A percentile compares a stretch with the other conserved stretches of the same genome.
Conservation (phyloP, 106 monocot genomes). For the Vanilla planifolia region DNA sequence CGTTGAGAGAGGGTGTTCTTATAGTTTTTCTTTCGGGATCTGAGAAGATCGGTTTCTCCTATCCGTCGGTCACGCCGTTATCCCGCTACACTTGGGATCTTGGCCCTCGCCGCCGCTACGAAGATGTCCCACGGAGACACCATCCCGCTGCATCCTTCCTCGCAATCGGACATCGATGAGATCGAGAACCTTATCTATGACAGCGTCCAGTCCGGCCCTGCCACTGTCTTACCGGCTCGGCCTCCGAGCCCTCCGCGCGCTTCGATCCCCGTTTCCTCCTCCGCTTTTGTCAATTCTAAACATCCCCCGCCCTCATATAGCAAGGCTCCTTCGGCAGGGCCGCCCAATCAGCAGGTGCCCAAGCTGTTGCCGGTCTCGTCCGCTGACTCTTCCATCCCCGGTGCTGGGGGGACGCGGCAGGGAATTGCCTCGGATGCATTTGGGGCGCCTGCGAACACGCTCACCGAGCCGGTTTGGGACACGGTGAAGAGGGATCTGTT, state of each 20-base stretch:
- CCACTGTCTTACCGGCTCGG: slow-evolving; percentile 62
- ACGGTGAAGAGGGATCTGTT: slow-evolving; percentile 90
- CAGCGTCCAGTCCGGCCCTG: slow-evolving; percentile 21
- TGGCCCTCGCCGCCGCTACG: neutral
- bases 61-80: no score
- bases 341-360: slow-evolving; percentile 8
- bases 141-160: slow-evolving; percentile 79
- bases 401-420: neutral
- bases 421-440: slow-evolving; percentile 49
- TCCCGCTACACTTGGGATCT: no score
- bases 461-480: slow-evolving; percentile 98
- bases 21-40: no score
- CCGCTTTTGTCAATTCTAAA: slow-evolving; percentile 40
- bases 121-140: slow-evolving; percentile 52
- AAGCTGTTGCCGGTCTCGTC: slow-evolving; percentile 7
- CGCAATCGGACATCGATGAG: slow-evolving; percentile 99
- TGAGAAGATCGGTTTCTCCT: no score
- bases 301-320: slow-evolving; percentile 15
- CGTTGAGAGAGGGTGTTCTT: no score
- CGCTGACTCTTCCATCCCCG: neutral
- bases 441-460: slow-evolving; percentile 68
- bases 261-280: slow-evolving; percentile 22
- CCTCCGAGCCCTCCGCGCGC: slow-evolving; percentile 43
- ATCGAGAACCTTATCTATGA: slow-evolving; percentile 81
- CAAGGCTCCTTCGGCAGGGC: slow-evolving; percentile 12